These are phyloP conservation scores for Liriodendron chinense DNA, from an alignment of 164 flowering plant species.

Conservation along the genomic window DNA sequence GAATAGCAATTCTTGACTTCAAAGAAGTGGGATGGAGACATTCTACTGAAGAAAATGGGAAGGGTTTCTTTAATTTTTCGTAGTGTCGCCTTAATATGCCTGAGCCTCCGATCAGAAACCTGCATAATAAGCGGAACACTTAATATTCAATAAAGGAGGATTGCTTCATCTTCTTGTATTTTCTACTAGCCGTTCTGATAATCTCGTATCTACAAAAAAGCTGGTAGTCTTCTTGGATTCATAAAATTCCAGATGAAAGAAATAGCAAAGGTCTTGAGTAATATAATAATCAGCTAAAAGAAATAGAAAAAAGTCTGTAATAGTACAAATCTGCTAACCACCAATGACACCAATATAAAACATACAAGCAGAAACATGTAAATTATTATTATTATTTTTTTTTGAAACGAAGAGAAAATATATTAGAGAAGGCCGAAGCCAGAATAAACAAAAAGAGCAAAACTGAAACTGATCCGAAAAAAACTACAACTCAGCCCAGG, in stretches of 20 bases:
- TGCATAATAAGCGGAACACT: slow-evolving; percentile 22
- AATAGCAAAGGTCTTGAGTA: neutral
- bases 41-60: slow-evolving; percentile 57
- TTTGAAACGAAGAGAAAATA: too few species aligned
- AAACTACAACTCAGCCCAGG: too few species aligned
- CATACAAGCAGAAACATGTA: too few species aligned
- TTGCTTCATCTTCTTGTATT: neutral
- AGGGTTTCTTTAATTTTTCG: slow-evolving; percentile 37
- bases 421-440: too few species aligned
- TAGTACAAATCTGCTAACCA: too few species aligned
- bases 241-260: neutral
- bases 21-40: slow-evolving; percentile 64
- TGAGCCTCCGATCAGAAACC: slow-evolving; percentile 45
- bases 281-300: too few species aligned
- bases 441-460: too few species aligned
- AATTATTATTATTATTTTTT: too few species aligned
- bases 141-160: neutral
- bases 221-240: neutral
- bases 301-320: too few species aligned
- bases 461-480: too few species aligned
- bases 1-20: slow-evolving; percentile 28
- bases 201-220: too few species aligned
- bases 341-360: too few species aligned
- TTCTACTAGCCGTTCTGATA: neutral
- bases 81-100: slow-evolving; percentile 35